These are phyloP conservation scores for Albugo laibachii DNA, from an alignment of 352 stramenopile species.

Conservation along the genomic window DNA sequence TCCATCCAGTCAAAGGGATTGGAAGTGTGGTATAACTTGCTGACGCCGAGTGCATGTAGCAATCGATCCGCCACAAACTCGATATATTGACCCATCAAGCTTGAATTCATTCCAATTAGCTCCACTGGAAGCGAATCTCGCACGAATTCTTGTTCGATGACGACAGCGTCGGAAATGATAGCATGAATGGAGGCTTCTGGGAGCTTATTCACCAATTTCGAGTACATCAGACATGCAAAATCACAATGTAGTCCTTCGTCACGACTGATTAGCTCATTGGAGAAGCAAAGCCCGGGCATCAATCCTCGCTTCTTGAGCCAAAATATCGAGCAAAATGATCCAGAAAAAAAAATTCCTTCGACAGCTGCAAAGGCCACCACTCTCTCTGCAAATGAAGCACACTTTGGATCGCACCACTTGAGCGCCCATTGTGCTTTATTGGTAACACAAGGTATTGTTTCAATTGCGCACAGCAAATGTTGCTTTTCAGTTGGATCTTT, in stretches of 20 bases:
- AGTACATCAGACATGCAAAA: conserved; percentile 98
- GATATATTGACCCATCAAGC: conserved; percentile 98
- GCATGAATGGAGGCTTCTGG: conserved; percentile 78
- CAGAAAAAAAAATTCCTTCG: conserved; percentile 98
- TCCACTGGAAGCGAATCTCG: conserved; percentile 92
- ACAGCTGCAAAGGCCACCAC: conserved; percentile 95
- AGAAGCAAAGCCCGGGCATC: conserved; percentile 97
- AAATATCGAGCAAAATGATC: conserved; percentile 98
- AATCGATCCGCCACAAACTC: conserved; percentile 96
- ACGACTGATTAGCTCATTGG: conserved; percentile 96
- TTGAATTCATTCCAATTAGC: conserved; percentile 98
- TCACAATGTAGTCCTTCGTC: conserved; percentile 98
- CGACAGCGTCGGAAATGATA: conserved; percentile 91
- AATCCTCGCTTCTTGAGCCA: conserved; percentile 99
- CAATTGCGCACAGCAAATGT: conserved; percentile 90
- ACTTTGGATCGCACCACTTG: conserved; percentile 86
- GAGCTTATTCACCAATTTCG: conserved; percentile 95
- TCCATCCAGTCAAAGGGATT: conserved; percentile 99
- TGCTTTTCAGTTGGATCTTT: conserved; percentile 89
- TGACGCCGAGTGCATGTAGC: conserved; percentile 79
- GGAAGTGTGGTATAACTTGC: conserved; percentile 84
- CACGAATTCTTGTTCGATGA: conserved; percentile 97
- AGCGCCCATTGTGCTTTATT: conserved; percentile 97
- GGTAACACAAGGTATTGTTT: conserved; percentile 93
- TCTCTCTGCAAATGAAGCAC: conserved; percentile 91